Conservation (phyloP, 2,329 filamentous ascomycete genomes). For the Fulvia fulva region DNA sequence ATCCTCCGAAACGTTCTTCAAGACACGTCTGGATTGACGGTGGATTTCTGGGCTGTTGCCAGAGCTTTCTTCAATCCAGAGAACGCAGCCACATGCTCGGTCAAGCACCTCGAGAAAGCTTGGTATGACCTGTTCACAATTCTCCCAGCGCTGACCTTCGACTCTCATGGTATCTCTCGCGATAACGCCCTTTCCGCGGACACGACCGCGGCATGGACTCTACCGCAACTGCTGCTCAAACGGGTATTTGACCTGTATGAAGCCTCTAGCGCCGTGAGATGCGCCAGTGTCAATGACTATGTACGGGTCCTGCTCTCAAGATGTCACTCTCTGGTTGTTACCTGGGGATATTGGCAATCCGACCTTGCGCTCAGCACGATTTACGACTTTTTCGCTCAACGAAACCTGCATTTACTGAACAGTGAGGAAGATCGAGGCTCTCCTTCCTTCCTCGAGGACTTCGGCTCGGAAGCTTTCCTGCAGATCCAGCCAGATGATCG, state of each 20-base stretch:
- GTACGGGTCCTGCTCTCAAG: slow-evolving; percentile 49
- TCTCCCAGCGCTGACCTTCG: slow-evolving; percentile 53
- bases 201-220: slow-evolving; percentile 47
- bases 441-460: slow-evolving; percentile 50
- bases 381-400: slow-evolving; percentile 58
- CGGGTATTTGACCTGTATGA: slow-evolving; percentile 48
- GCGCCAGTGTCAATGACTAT: slow-evolving; percentile 53
- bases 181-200: slow-evolving; percentile 40
- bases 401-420: slow-evolving; percentile 49
- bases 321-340: slow-evolving; percentile 51
- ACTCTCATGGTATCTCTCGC: slow-evolving; percentile 46
- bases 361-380: slow-evolving; percentile 51
- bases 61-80: slow-evolving; percentile 32
- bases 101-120: slow-evolving; percentile 35
- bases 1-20: slow-evolving; percentile 43
- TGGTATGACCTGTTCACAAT: slow-evolving; percentile 49
- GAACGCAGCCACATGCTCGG: slow-evolving; percentile 14
- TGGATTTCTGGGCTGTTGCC: slow-evolving; percentile 44
- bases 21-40: slow-evolving; percentile 24
- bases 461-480: slow-evolving; percentile 33
- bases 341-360: slow-evolving; percentile 57
- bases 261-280: slow-evolving; percentile 37
- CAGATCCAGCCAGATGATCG: slow-evolving; percentile 43
- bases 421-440: slow-evolving; percentile 52
- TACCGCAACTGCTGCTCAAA: slow-evolving; percentile 45